Evolutionary conservation across 768 basidiomycete genomes (phyloP), one percentile per base, ranked within the genome.

Genomic region (Naganishia antarctica): DNA sequence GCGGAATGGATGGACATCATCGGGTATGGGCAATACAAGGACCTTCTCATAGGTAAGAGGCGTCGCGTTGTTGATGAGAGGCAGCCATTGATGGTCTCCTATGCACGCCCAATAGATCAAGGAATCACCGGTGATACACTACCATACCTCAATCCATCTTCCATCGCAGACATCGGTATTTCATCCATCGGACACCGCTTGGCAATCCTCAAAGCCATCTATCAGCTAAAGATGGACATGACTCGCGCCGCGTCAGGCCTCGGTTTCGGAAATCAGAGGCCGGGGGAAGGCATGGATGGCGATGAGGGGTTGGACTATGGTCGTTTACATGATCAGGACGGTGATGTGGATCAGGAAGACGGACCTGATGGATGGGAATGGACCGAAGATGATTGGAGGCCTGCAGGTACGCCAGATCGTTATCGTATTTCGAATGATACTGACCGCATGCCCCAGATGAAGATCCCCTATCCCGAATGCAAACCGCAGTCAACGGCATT

Each of bases 51-150:
- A 82, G 89, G 91, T 90, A 66, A 62, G 80, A 37, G 34, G n/a
- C n/a, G n/a, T n/a, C n/a, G n/a, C n/a, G n/a, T n/a, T n/a, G n/a
- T n/a, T n/a, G n/a, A n/a, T n/a, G n/a, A n/a, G n/a, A n/a, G n/a
- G n/a, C n/a, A n/a, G n/a, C n/a, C n/a, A n/a, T n/a, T n/a, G n/a
- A n/a, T n/a, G n/a, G n/a, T n/a, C n/a, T n/a, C n/a, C n/a, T n/a
- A n/a, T 43, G 15, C 49, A 45, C 8, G 51, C 25, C 37, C 47
- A 37, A 44, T 73, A 94, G 94, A 92, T 74, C 89, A 99, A 77
- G 87, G 85, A 67, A 90, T 99, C 68, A 87, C 87, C 18, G 96
- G 96, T 61, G 92, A 97, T 68, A 85, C 90, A 1, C 83, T 99
- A 7, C 85, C 87, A 67, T 80, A 88, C 70, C 82, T 97, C 50